phyloP scores from a whole-genome alignment of 2,329 filamentous ascomycete genomes.

The Neofusicoccum kwambonambiense region DNA sequence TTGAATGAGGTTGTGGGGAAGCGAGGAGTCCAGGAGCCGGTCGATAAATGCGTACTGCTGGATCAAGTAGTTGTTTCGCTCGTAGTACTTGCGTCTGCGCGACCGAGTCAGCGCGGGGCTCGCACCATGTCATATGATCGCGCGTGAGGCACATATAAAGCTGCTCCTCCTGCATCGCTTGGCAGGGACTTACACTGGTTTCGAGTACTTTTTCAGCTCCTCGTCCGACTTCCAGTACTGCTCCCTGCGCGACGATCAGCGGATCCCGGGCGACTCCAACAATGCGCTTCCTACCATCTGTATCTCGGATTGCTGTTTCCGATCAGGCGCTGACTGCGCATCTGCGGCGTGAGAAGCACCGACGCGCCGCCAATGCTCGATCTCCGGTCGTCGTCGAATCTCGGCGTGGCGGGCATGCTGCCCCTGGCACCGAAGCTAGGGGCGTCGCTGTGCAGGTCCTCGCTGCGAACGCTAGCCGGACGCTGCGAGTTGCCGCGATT shows the following conservation, averaged over 20 bases:
- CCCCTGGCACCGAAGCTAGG: constrained; percentile 29
- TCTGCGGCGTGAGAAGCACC: constrained; percentile 58
- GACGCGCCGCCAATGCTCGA: constrained; percentile 41
- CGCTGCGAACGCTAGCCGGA: constrained; percentile 26
- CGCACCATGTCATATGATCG: constrained; percentile 17
- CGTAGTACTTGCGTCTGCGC: constrained; percentile 73
- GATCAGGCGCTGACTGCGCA: constrained; percentile 82
- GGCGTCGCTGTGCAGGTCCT: constrained; percentile 26
- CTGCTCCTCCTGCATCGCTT: neutral
- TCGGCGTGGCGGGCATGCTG: constrained; percentile 28
- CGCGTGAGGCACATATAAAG: neutral
- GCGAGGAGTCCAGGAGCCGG: constrained; percentile 80
- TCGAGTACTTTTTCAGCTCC: constrained; percentile 68
- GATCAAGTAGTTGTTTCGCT: constrained; percentile 82
- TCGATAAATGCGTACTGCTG: constrained; percentile 95
- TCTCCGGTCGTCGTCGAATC: constrained; percentile 27
- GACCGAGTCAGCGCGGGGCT: constrained; percentile 16
- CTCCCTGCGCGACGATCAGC: constrained; percentile 48
- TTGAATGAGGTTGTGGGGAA: constrained; percentile 88
- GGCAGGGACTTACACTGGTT: constrained; percentile 58
- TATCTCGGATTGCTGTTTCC: constrained; percentile 85
- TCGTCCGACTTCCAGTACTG: constrained; percentile 81
- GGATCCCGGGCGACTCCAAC: neutral
- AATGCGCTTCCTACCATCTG: constrained; percentile 56
- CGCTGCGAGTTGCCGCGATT: neutral